phyloP scores from a whole-genome alignment of 208 protist genomes.

The Tritrichomonas foetus region DNA sequence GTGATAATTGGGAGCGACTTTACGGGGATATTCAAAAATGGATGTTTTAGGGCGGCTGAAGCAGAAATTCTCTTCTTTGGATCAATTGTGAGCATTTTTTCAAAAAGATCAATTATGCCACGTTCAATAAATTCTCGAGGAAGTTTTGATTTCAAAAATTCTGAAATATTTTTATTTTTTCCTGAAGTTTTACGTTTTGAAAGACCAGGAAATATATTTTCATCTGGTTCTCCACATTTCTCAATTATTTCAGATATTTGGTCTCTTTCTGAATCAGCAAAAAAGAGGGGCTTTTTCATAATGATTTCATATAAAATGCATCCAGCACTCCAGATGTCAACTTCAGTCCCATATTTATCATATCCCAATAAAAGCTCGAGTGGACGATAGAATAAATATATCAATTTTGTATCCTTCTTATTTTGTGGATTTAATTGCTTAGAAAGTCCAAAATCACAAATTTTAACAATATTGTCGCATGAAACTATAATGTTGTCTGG shows the following conservation, averaged over 20 bases:
- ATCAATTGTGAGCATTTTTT: neutral
- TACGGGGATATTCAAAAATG: too few species aligned
- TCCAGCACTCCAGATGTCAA: neutral
- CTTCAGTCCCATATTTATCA: neutral
- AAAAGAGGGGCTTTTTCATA: too few species aligned
- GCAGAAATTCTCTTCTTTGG: slow-evolving; percentile 13
- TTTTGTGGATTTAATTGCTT: neutral
- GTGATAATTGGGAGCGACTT: too few species aligned
- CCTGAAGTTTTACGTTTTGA: too few species aligned
- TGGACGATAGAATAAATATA: neutral
- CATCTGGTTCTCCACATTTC: neutral
- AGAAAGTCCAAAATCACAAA: neutral
- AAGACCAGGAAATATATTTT: too few species aligned
- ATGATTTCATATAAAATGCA: neutral
- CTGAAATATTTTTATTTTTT: too few species aligned
- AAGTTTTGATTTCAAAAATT: too few species aligned
- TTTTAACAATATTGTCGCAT: neutral
- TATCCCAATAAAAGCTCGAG: neutral
- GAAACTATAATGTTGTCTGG: neutral
- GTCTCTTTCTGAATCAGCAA: neutral
- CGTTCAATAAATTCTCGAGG: neutral
- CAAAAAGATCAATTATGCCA: neutral
- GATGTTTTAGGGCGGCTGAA: slow-evolving; percentile 23
- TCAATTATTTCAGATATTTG: neutral
- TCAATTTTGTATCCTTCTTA: neutral